Percentiles rank a stretch among this genome's conserved stretches.
Evolutionary conservation across 1,284 basidiomycete species (phyloP).

Genomic region (Ceratobasidium sp.): DNA sequence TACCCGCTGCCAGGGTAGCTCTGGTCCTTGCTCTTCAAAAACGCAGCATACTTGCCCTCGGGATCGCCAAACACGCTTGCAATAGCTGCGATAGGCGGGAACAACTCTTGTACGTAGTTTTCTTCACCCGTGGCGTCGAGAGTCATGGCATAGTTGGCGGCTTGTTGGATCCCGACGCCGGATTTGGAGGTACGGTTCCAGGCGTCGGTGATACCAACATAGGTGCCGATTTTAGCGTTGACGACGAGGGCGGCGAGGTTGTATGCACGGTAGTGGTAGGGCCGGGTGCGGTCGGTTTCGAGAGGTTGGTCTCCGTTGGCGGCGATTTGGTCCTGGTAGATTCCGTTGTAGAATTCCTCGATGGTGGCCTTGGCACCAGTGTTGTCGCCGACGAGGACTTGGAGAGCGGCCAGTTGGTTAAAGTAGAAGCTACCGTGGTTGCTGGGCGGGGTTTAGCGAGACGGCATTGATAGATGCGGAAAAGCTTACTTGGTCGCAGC

Average conservation of each 20-base stretch:
- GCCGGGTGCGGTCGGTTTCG: slow-evolving; percentile 45
- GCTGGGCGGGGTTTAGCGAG: no score
- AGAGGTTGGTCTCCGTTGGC: slow-evolving; percentile 61
- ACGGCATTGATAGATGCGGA: not conserved
- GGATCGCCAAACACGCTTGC: slow-evolving; percentile 40
- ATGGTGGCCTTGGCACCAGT: slow-evolving; percentile 53
- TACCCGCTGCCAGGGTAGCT: slow-evolving; percentile 8
- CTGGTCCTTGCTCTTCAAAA: slow-evolving; percentile 23
- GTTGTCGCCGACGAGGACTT: slow-evolving; percentile 57
- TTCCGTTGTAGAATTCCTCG: slow-evolving; percentile 54
- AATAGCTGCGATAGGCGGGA: slow-evolving; percentile 37
- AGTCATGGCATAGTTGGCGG: slow-evolving; percentile 63
- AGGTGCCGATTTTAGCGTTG: slow-evolving; percentile 60
- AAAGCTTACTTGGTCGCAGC: slow-evolving; percentile 43
- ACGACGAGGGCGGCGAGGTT: slow-evolving; percentile 46
- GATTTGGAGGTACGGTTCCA: slow-evolving; percentile 59
- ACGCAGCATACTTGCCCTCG: slow-evolving; percentile 40
- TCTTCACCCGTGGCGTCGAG: slow-evolving; percentile 46
- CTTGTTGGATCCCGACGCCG: slow-evolving; percentile 62
- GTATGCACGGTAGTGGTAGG: slow-evolving; percentile 43
- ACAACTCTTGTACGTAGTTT: slow-evolving; percentile 26
- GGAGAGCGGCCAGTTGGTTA: slow-evolving; percentile 58
- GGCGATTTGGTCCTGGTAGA: slow-evolving; percentile 60
- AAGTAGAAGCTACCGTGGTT: slow-evolving; percentile 48
- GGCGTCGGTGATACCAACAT: slow-evolving; percentile 54